phyloP scores from a whole-genome alignment of 2,329 filamentous ascomycete species.

The Dendryphion nanum region DNA sequence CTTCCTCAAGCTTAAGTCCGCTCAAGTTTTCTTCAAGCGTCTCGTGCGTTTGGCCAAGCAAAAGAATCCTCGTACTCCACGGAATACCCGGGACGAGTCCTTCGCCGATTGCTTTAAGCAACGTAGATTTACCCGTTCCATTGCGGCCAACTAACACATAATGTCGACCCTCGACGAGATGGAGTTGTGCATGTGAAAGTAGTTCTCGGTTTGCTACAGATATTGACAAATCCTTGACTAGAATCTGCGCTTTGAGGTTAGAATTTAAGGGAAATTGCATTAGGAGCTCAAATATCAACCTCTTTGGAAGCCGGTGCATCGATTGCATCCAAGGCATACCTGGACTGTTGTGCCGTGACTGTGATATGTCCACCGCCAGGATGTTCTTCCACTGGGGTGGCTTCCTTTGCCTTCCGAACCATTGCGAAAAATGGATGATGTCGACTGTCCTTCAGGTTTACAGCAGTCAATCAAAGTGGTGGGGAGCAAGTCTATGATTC shows the following conservation, averaged over 20 bases:
- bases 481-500: too few relatives aligned
- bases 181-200: conserved; percentile 66
- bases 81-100: conserved; percentile 69
- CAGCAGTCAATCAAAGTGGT: background rate
- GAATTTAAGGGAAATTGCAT: background rate
- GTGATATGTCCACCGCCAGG: conserved; percentile 25
- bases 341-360: conserved; percentile 39
- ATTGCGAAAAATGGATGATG: too few relatives aligned
- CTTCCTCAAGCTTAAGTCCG: conserved; percentile 15
- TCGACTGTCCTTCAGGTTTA: background rate
- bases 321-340: conserved; percentile 38
- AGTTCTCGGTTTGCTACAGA: conserved; percentile 65
- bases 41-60: conserved; percentile 35
- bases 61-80: conserved; percentile 34
- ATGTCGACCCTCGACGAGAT: conserved; percentile 68
- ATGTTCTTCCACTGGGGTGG: conserved; percentile 15
- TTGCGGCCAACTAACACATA: conserved; percentile 81
- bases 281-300: too few relatives aligned
- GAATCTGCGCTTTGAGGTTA: conserved; percentile 27
- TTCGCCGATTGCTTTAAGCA: conserved; percentile 72
- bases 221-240: conserved; percentile 69
- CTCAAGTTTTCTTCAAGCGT: conserved; percentile 33
- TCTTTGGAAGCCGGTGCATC: conserved; percentile 40
- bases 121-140: conserved; percentile 78
- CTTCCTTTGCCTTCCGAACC: conserved; percentile 30